phyloP scores from a whole-genome alignment of 192 early-diverging fungal genomes.

The Coemansia reversa region DNA sequence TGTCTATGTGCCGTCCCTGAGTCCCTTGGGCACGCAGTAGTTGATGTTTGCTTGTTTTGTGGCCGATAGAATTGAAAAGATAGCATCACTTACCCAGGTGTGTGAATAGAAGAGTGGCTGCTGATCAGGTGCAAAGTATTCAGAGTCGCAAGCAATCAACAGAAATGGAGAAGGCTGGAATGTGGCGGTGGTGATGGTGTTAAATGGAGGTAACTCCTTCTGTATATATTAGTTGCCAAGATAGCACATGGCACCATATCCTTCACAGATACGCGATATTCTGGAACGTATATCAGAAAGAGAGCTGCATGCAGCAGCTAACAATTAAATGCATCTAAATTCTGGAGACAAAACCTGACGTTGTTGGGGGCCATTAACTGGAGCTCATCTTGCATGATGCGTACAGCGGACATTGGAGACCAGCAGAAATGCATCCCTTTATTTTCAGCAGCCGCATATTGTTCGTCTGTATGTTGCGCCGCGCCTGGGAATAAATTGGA shows the following conservation, averaged over 20 bases:
- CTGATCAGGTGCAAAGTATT: background rate
- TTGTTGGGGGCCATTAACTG: background rate
- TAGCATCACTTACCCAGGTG: background rate
- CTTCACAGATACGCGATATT: background rate
- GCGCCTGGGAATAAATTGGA: background rate
- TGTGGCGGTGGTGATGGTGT: background rate
- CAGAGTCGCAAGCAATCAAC: background rate
- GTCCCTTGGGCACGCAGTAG: background rate
- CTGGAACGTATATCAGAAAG: background rate
- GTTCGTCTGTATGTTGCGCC: background rate
- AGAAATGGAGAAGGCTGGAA: background rate
- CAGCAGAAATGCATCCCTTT: background rate
- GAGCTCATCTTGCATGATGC: background rate
- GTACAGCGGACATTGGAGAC: background rate
- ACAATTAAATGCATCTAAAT: background rate
- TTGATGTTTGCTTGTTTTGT: background rate
- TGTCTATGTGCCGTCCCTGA: background rate
- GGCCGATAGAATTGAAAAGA: background rate
- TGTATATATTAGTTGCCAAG: background rate
- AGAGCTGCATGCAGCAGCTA: background rate
- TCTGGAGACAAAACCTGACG: background rate
- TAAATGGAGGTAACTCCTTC: background rate
- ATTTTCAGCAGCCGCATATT: too few relatives aligned
- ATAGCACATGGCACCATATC: background rate
- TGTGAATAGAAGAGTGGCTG: background rate